phyloP scores from a whole-genome alignment of 192 early-diverging fungal genomes.

The Entomortierella parvispora region DNA sequence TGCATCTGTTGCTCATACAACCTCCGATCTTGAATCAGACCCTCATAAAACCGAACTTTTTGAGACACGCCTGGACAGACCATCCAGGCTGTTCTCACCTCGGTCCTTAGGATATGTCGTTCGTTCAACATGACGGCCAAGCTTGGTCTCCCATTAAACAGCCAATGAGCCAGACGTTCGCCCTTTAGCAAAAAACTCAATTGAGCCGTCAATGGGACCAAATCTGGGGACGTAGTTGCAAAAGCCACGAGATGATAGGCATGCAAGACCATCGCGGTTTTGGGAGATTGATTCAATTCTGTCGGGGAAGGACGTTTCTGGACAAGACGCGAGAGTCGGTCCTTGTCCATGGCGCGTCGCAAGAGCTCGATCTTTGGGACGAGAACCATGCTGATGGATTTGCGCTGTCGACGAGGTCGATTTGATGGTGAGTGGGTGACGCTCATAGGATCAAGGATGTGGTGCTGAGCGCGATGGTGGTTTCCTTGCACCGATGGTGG shows the following conservation, averaged over 20 bases:
- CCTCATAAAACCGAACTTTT: slow-evolving; percentile 37
- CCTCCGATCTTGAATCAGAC: slow-evolving; percentile 21
- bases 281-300: slow-evolving; percentile 29
- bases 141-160: slow-evolving; percentile 21
- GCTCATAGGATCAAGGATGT: neutral
- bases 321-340: slow-evolving; percentile 29
- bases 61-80: slow-evolving; percentile 28
- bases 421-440: neutral
- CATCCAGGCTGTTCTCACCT: slow-evolving; percentile 39
- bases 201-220: slow-evolving; percentile 22
- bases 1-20: slow-evolving; percentile 19
- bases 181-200: slow-evolving; percentile 30
- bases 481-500: neutral
- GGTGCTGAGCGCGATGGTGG: neutral
- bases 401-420: slow-evolving; percentile 16
- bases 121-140: slow-evolving; percentile 31
- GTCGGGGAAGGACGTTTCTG: slow-evolving; percentile 31
- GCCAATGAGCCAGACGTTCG: slow-evolving; percentile 26
- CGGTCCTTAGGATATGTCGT: slow-evolving; percentile 23
- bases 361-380: slow-evolving; percentile 35
- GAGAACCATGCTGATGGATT: slow-evolving; percentile 27
- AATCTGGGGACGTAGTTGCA: slow-evolving; percentile 12
- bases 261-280: slow-evolving; percentile 18
- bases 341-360: slow-evolving; percentile 25
- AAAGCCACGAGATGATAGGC: slow-evolving; percentile 29